Conservation (phyloP, 1,139 yeast species). For the Suhomyces choctaworum region DNA sequence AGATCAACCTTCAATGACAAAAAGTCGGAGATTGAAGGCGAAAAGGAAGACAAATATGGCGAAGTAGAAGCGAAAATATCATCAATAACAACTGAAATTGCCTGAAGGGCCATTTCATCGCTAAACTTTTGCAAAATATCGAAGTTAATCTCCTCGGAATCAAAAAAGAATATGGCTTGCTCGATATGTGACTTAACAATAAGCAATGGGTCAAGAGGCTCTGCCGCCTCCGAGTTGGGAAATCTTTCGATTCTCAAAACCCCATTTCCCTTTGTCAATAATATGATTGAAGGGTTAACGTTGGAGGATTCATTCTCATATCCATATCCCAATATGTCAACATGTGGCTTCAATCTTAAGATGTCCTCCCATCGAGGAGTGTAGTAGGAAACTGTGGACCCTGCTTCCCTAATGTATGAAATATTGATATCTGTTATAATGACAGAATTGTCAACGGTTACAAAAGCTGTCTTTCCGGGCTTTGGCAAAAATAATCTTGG, state of each 20-base stretch:
- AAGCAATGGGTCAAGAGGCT: conserved; percentile 28
- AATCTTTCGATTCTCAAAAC: conserved; percentile 61
- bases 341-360: conserved; percentile 53
- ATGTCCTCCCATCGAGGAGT: conserved; percentile 79
- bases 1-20: conserved; percentile 28
- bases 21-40: conserved; percentile 30
- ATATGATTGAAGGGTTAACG: conserved; percentile 43
- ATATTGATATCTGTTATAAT: conserved; percentile 61
- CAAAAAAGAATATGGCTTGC: conserved; percentile 71
- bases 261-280: conserved; percentile 63
- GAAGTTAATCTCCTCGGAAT: conserved; percentile 54
- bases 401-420: conserved; percentile 35
- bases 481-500: conserved; percentile 62
- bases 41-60: conserved; percentile 32
- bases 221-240: conserved; percentile 15
- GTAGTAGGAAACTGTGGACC: conserved; percentile 38
- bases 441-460: conserved; percentile 59
- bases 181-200: conserved; percentile 71
- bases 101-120: conserved; percentile 43
- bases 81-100: conserved; percentile 48
- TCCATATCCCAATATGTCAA: conserved; percentile 63
- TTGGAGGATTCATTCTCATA: conserved; percentile 39
- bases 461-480: conserved; percentile 64
- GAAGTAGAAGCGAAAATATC: conserved; percentile 62
- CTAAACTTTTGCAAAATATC: conserved; percentile 39